Evolutionary conservation across 2,329 filamentous ascomycete species (phyloP), one percentile per base, ranked within the genome.

Genomic region (Fusarium oligoseptatum): DNA sequence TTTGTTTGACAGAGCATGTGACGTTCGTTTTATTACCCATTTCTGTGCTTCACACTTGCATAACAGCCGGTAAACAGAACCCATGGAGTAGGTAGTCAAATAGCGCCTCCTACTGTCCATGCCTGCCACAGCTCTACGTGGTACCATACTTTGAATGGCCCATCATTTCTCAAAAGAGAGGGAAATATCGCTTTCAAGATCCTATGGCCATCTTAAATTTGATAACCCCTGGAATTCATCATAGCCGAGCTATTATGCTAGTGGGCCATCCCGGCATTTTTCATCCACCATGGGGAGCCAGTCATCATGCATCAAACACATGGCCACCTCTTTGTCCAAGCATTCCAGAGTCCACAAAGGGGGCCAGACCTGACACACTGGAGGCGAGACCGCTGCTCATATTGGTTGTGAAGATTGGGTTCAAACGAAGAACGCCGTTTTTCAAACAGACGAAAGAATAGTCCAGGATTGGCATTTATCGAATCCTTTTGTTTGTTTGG

Each of bases 221-320:
- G 27, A n/a, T 6, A 52, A 14, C 48, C 48, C 48, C 48, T 52
- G 48, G 48, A 52, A 52, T 32, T 52, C 27, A 52, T 20, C 48
- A 17, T 52, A 32, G 27, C 27, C 48, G 48, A 39, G 55, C 34
- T 39, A 36, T 60, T 41, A 41, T 60, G 37, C 37, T 24, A 29
- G 37, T 32, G 41, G 58, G 41, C 29, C 27, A n/a, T 14, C 45
- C 43, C 56, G 58, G 63, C 45, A 20, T 27, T 60, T 61, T 22
- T 34, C 34, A 29, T 34, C 22, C 24, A 27, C 41, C 39, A 29
- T 20, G 32, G 58, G 36, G 27, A 29, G 27, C 43, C 58, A 39
- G 67, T 73, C 68, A 72, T 74, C 56, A 52, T 74, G 71, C 71
- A 74, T 68, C 45, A 73, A 72, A 65, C 27, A 36, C 36, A 22